Conservation (phyloP, 257 asterid species). For the Prunella vulgaris region DNA sequence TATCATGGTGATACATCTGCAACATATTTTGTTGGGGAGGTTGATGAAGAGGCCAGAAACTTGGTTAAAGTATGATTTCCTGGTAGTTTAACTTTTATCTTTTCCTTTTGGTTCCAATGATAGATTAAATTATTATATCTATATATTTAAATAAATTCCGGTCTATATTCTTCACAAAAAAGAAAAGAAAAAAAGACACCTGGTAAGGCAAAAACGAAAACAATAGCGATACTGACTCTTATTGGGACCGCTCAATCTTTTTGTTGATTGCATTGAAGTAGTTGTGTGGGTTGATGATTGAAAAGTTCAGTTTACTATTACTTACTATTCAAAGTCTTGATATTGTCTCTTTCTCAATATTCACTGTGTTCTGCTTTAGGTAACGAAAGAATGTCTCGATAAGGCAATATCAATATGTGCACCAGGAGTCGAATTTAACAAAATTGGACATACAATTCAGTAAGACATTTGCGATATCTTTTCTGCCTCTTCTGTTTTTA, state of each 20-base stretch:
- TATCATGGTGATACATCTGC: conserved; percentile 99
- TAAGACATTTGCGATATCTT: conserved; percentile 38
- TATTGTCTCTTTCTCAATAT: conserved; percentile 7
- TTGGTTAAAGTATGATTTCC: conserved; percentile 71
- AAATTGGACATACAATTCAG: conserved; percentile 89
- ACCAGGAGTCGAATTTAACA: conserved; percentile 77
- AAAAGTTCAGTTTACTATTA: not conserved
- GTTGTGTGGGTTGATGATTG: conserved; percentile 9
- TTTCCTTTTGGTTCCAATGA: not conserved
- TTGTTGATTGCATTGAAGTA: not conserved
- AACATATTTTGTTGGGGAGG: conserved; percentile 82
- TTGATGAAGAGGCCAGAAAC: conserved; percentile 69
- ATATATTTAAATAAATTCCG: not conserved
- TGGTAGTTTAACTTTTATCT: conserved; percentile 19
- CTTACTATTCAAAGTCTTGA: not conserved
- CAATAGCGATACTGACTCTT: not conserved
- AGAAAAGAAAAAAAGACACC: no score
- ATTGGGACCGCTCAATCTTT: conserved; percentile 9
- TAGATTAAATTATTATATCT: not conserved
- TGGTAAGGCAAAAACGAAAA: no score
- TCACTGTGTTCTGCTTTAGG: conserved; percentile 38
- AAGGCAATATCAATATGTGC: conserved; percentile 88
- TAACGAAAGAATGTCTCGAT: conserved; percentile 80
- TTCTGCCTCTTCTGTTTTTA: conserved; percentile 7
- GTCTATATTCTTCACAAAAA: not conserved